Base-by-base conservation (phyloP, 768 basidiomycete genomes). In the Mycena capillaripes region DNA sequence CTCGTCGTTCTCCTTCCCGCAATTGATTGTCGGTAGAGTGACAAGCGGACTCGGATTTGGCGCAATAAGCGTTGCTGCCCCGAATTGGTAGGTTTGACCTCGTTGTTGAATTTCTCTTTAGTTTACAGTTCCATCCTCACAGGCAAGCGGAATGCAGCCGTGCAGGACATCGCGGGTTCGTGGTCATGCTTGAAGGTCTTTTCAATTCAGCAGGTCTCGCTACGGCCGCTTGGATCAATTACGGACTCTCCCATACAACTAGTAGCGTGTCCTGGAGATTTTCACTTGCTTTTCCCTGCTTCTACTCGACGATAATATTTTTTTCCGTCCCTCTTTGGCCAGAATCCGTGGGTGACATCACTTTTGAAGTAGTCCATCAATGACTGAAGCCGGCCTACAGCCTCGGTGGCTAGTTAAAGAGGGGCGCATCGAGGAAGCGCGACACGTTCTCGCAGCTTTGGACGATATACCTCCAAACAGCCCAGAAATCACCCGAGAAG, bases 11-110 rank as follows among this genome's bases (percentile, higher is more conserved):
- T 85, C 86, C 68, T 91, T 91, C 69, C 83, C 88, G 0, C 90
- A 91, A 75, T 85, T 93, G 71, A 84, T 91, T 50, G 88, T 91
- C 17, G 91, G 90, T 4, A 86, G 91, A 12, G 84, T 89, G 63
- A 75, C 91, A 48, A 90, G 89, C 4, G 91, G 91, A 17, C 74
- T 92, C 23, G 91, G 91, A 6, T 69, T 75, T 36, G 74, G 70
- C 17, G 58, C 46, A 11, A 69, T 75, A 25, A 75, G 74, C 52
- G 70, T 70, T 10, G 72, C 74, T 4, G 74, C 74, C 16, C 74
- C 74, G 1, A 75, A 75, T 23, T 75, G 74, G 74, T 50, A 38
- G 23, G n/a, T n/a, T n/a, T n/a, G n/a, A n/a, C n/a, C n/a, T n/a
- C n/a, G n/a, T n/a, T n/a, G 58, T 30, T 16, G 11, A 38, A 38